Conservation (phyloP, 2,329 filamentous ascomycete species). For the Cytospora mali region DNA sequence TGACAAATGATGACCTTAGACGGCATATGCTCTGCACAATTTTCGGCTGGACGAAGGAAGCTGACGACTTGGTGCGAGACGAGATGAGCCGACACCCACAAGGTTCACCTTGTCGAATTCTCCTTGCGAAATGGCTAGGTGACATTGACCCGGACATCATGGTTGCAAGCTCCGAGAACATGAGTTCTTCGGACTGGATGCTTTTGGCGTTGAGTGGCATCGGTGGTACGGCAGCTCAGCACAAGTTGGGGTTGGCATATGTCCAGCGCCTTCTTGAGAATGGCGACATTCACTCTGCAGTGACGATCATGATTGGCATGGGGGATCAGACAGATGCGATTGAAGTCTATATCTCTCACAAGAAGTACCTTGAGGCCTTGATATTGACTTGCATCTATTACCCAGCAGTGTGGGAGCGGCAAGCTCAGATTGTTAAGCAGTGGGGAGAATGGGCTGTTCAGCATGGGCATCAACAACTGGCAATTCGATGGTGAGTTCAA, state of each 20-base stretch:
- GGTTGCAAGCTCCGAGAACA: constrained; percentile 78
- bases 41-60: constrained; percentile 91
- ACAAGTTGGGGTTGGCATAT: constrained; percentile 87
- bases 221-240: constrained; percentile 74
- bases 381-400: constrained; percentile 83
- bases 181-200: constrained; percentile 97
- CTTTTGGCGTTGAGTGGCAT: constrained; percentile 88
- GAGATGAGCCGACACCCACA: constrained; percentile 75
- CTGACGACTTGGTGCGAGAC: constrained; percentile 79
- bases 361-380: constrained; percentile 89
- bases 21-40: constrained; percentile 91
- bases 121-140: constrained; percentile 91
- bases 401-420: constrained; percentile 86
- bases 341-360: constrained; percentile 92
- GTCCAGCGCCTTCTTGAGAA: constrained; percentile 87
- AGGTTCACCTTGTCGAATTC: constrained; percentile 76
- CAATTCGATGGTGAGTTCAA: constrained; percentile 70
- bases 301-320: constrained; percentile 88
- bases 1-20: constrained; percentile 79
- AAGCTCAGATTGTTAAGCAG: constrained; percentile 83
- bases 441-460: constrained; percentile 94
- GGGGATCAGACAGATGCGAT: constrained; percentile 93
- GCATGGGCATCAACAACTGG: constrained; percentile 84
- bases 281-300: constrained; percentile 88
- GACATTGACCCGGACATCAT: constrained; percentile 82